phyloP scores from a whole-genome alignment of 2,329 filamentous ascomycete genomes.

The Furcasterigmium sp. region DNA sequence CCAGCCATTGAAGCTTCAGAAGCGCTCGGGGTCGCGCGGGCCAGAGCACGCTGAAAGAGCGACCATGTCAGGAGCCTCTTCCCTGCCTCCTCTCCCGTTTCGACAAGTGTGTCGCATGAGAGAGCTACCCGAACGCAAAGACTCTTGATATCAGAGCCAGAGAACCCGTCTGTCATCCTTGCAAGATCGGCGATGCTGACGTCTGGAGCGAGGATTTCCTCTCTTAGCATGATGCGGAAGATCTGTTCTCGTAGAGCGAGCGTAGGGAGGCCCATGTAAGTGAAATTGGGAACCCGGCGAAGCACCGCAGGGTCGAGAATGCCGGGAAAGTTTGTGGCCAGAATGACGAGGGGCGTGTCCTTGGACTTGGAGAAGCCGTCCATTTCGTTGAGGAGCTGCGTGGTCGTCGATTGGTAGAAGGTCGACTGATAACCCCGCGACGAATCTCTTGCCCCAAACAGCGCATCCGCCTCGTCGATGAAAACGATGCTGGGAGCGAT shows the following conservation, averaged over 20 bases:
- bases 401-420: background rate
- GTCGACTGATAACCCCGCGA: background rate
- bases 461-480: slow-evolving; percentile 1
- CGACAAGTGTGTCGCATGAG: background rate
- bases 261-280: background rate
- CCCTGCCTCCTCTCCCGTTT: background rate
- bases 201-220: background rate
- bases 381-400: background rate
- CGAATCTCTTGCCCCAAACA: background rate
- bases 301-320: background rate
- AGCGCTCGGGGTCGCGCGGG: background rate
- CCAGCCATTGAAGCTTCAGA: no score
- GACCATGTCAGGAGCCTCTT: background rate
- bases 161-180: background rate
- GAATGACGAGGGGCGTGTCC: background rate
- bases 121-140: background rate
- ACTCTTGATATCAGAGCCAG: background rate
- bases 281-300: background rate
- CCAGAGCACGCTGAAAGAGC: background rate
- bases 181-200: background rate
- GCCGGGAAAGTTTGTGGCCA: background rate
- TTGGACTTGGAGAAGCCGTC: background rate
- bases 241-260: background rate
- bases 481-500: background rate
- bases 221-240: background rate